Base-by-base conservation (phyloP, 768 basidiomycete genomes). In the Boletellus sp. region DNA sequence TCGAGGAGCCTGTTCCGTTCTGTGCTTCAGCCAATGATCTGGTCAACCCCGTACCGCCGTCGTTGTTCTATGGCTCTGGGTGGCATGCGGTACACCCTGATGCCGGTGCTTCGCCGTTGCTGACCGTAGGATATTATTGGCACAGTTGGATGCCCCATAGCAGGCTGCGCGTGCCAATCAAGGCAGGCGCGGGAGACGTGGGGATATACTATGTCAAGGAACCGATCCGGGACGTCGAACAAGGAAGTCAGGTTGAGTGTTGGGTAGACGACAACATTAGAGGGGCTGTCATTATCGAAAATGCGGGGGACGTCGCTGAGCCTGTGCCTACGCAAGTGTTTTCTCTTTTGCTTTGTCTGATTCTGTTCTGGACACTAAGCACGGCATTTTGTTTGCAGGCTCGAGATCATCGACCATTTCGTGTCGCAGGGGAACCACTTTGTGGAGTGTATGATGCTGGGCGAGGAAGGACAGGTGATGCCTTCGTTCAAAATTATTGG, bases 21-120 rank as follows among this genome's bases (percentile, higher is more conserved):
- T 98, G 96, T 68, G 93, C 91, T 0, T 87, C 85, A 19, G 96
- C 96, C n/a, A 95, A 97, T 69, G 94, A 99, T 66, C 76, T 98
- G 45, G 91, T 99, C 69, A 97, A 98, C 71, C 96, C 96, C 1
- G 77, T 98, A 0, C 95, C 95, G n/a, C 83, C 86, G 0, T 90
- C 90, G 26, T 71, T 97, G 58, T 98, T 98, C 73, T 89, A 87
- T 53, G 96, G 94, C 26, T 85, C 87, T 0, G 96, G 96, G 6
- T 99, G 95, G 95, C 76, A 78, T 52, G 80, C 80, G 1, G 80
- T 78, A 61, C 90, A 94, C 66, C 91, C 88, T 0, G 66, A 78
- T 2, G 70, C 76, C 43, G 66, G 74, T 41, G 52, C 60, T 2
- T 69, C 72, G 46, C 65, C 74, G 57, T 74, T 78, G 47, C 75